These are phyloP conservation scores for Zymoseptoria pseudotritici DNA, from an alignment of 2,329 filamentous ascomycete species.

Conservation along the genomic window DNA sequence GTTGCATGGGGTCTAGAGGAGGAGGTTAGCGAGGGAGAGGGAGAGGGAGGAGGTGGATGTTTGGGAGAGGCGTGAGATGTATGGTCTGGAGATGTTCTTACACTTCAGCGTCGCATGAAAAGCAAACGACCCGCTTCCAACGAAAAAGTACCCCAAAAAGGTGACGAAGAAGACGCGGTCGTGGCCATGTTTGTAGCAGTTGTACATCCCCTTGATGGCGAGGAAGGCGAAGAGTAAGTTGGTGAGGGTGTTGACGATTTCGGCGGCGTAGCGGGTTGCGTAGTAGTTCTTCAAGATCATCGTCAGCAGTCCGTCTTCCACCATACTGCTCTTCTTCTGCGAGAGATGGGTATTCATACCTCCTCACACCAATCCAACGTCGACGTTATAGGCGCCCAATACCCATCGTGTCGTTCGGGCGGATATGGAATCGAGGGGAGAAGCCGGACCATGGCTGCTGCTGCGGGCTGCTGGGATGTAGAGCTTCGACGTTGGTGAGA, in stretches of 20 bases:
- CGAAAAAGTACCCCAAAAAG: slow-evolving; percentile 55
- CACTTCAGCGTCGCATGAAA: slow-evolving; percentile 60
- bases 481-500: neutral
- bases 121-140: slow-evolving; percentile 54
- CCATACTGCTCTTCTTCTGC: no score
- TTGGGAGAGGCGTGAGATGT: no score
- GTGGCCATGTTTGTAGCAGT: slow-evolving; percentile 65
- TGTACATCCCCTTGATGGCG: slow-evolving; percentile 65
- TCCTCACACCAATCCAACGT: slow-evolving; percentile 66
- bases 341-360: slow-evolving; percentile 7
- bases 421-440: slow-evolving; percentile 27
- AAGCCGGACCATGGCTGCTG: slow-evolving; percentile 24
- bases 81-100: slow-evolving; percentile 32
- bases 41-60: no score
- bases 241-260: slow-evolving; percentile 72
- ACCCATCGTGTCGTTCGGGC: slow-evolving; percentile 24
- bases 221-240: slow-evolving; percentile 77
- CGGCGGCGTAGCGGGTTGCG: slow-evolving; percentile 66
- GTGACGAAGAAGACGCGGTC: slow-evolving; percentile 66
- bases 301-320: no score
- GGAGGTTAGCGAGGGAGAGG: no score
- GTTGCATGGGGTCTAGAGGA: slow-evolving; percentile 57
- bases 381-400: slow-evolving; percentile 62
- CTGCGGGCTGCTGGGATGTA: neutral
- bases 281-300: slow-evolving; percentile 61